These are phyloP conservation scores for Heritiera littoralis DNA, from an alignment of 345 rosid species.

Conservation along the genomic window DNA sequence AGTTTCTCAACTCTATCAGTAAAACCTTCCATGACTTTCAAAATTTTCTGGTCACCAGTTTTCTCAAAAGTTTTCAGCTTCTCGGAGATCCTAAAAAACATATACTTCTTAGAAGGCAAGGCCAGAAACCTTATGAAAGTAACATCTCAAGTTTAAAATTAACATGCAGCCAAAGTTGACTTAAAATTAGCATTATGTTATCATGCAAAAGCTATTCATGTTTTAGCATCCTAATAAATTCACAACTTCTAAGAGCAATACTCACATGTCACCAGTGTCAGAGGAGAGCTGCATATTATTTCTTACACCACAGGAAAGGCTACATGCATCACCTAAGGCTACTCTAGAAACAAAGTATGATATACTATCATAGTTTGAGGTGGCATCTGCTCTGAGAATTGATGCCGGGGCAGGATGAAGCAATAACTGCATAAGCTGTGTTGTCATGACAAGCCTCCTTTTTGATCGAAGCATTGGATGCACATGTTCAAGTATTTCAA, in stretches of 20 bases:
- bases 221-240: neutral
- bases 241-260: slow-evolving; percentile 17
- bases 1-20: slow-evolving; percentile 51
- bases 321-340: slow-evolving; percentile 64
- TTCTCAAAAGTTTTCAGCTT: slow-evolving; percentile 29
- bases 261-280: slow-evolving; percentile 40
- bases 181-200: neutral
- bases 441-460: slow-evolving; percentile 64
- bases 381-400: slow-evolving; percentile 46
- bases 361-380: slow-evolving; percentile 43
- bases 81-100: slow-evolving; percentile 39
- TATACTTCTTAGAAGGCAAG: neutral
- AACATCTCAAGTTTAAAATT: neutral
- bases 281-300: slow-evolving; percentile 21
- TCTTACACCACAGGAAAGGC: slow-evolving; percentile 29
- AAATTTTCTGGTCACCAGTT: slow-evolving; percentile 24
- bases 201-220: neutral
- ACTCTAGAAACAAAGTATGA: slow-evolving; percentile 45
- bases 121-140: neutral
- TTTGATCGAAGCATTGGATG: slow-evolving; percentile 47
- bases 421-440: slow-evolving; percentile 70
- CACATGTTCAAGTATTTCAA: slow-evolving; percentile 40
- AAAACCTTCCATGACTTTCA: slow-evolving; percentile 45
- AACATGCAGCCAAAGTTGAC: neutral
- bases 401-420: slow-evolving; percentile 51